These are phyloP conservation scores for Xerocomus potaroensis DNA, from an alignment of 768 basidiomycete genomes.

Conservation along the genomic window DNA sequence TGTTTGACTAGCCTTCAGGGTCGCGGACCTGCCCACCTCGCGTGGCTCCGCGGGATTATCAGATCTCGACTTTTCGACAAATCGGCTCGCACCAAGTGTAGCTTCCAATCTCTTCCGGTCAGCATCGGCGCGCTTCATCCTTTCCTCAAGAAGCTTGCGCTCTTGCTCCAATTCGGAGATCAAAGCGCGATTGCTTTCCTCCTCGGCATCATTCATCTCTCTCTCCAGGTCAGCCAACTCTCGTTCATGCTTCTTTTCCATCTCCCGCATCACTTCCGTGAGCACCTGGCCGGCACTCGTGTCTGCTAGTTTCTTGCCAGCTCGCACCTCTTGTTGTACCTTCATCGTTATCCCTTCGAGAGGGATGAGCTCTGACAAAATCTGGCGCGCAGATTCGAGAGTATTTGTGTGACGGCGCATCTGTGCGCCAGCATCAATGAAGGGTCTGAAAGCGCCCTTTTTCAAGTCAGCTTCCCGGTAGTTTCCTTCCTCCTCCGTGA, in stretches of 20 bases:
- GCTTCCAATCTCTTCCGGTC: background rate
- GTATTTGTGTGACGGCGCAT: slow-evolving; percentile 37
- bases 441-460: slow-evolving; percentile 42
- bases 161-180: background rate
- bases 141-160: background rate
- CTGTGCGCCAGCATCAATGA: slow-evolving; percentile 35
- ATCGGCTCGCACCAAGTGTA: background rate
- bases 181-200: slow-evolving; percentile 1
- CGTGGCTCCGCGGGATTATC: background rate
- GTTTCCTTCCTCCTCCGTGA: slow-evolving; percentile 23
- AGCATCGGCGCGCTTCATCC: background rate
- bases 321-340: slow-evolving; percentile 46
- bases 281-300: slow-evolving; percentile 44
- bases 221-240: slow-evolving; percentile 39
- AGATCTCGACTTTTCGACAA: background rate
- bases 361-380: slow-evolving; percentile 36
- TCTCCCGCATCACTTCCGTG: slow-evolving; percentile 39
- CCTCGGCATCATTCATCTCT: slow-evolving; percentile 38
- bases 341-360: slow-evolving; percentile 35
- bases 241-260: slow-evolving; percentile 32
- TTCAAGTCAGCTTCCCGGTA: slow-evolving; percentile 25
- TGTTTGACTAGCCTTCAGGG: too few relatives aligned
- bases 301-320: slow-evolving; percentile 38
- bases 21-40: background rate
- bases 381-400: slow-evolving; percentile 35